Conservation (phyloP, 192 early-diverging fungal species). For the Coemansia sp. region DNA sequence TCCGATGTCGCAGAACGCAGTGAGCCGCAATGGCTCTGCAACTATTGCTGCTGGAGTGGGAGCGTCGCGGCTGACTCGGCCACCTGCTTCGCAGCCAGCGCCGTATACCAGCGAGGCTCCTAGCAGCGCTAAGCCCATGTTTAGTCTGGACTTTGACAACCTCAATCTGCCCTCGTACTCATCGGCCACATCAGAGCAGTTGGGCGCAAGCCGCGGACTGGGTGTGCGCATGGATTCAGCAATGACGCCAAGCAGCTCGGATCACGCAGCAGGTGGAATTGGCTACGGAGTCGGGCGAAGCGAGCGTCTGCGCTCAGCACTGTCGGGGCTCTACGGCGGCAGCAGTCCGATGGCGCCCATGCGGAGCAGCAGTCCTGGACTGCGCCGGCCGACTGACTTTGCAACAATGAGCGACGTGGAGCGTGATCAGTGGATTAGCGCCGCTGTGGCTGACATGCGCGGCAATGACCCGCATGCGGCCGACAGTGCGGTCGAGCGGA, state of each 20-base stretch:
- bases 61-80: no score
- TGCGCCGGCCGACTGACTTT: conserved; percentile 23
- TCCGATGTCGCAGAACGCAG: not conserved
- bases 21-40: no score
- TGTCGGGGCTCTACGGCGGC: not conserved
- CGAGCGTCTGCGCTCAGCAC: conserved; percentile 5
- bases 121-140: conserved; percentile 24
- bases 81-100: no score
- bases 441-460: conserved; percentile 33
- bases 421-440: conserved; percentile 41
- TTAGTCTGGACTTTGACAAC: conserved; percentile 56
- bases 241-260: not conserved
- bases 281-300: conserved; percentile 38
- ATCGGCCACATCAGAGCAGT: conserved; percentile 35
- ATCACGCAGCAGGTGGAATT: conserved; percentile 30
- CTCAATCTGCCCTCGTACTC: conserved; percentile 53
- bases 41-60: no score
- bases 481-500: conserved; percentile 39
- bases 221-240: conserved; percentile 1
- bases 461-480: conserved; percentile 34
- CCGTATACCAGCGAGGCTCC: not conserved
- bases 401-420: conserved; percentile 28
- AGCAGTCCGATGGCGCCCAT: not conserved
- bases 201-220: conserved; percentile 15
- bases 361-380: not conserved